Conservation (phyloP, 1,284 basidiomycete genomes). For the Malassezia yamatoensis region DNA sequence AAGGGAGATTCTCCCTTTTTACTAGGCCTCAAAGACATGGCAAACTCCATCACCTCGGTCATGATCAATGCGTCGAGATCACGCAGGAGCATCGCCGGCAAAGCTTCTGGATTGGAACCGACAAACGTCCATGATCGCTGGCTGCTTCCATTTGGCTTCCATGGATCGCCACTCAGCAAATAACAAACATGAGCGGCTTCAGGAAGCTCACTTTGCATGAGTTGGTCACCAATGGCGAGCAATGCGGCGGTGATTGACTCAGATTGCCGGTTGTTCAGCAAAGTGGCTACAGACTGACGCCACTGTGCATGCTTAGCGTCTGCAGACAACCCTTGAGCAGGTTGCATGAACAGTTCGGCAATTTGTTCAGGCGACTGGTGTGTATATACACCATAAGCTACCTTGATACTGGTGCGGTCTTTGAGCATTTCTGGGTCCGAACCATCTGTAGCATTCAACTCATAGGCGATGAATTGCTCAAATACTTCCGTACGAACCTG, state of each 20-base stretch:
- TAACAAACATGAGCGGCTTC: conserved; percentile 89
- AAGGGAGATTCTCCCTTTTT: conserved; percentile 79
- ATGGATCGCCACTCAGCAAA: conserved; percentile 50
- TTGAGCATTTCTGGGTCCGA: conserved; percentile 11
- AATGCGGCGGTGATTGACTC: conserved; percentile 59
- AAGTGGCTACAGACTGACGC: conserved; percentile 67
- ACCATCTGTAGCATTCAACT: conserved; percentile 55
- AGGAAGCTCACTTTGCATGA: conserved; percentile 61
- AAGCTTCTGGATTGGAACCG: conserved; percentile 52
- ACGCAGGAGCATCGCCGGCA: conserved; percentile 59
- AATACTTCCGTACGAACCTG: conserved; percentile 87
- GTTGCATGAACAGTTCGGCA: conserved; percentile 1
- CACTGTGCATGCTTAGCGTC: conserved; percentile 19
- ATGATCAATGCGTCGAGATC: conserved; percentile 73
- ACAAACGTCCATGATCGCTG: not conserved
- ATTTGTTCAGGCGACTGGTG: conserved; percentile 22
- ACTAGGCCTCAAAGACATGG: conserved; percentile 62
- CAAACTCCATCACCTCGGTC: conserved; percentile 87
- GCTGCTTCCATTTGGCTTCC: not conserved
- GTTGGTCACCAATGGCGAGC: conserved; percentile 74
- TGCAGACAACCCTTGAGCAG: not conserved
- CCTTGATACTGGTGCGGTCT: conserved; percentile 38
- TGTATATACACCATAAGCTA: conserved; percentile 42
- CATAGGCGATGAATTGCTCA: conserved; percentile 69
- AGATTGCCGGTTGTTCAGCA: conserved; percentile 62